Evolutionary conservation across 495 filamentous ascomycete species (phyloP).

Genomic region (Penicillium bovifimosum): DNA sequence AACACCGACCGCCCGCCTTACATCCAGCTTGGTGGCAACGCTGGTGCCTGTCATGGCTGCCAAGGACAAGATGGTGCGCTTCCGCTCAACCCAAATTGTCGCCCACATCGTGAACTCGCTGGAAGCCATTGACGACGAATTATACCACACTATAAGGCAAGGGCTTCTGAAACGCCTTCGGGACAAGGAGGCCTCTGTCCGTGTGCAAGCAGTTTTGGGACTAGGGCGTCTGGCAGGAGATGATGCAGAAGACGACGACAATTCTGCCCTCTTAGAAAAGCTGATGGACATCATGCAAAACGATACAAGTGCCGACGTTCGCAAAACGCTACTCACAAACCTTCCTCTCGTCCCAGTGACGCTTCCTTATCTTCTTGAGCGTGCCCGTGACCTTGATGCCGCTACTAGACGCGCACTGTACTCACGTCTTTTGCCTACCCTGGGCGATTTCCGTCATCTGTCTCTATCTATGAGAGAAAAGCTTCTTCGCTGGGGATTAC

Average conservation of each 20-base stretch:
- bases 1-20: slow-evolving; percentile 75
- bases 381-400: slow-evolving; percentile 82
- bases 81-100: slow-evolving; percentile 82
- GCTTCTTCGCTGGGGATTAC: slow-evolving; percentile 88
- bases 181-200: slow-evolving; percentile 87
- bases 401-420: slow-evolving; percentile 81
- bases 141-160: slow-evolving; percentile 73
- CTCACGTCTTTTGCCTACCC: slow-evolving; percentile 75
- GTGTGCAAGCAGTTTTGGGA: slow-evolving; percentile 90
- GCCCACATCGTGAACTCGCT: slow-evolving; percentile 86
- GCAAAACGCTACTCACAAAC: slow-evolving; percentile 82
- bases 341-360: slow-evolving; percentile 74
- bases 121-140: slow-evolving; percentile 80
- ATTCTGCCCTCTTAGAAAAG: slow-evolving; percentile 65
- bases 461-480: slow-evolving; percentile 96
- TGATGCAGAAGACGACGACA: slow-evolving; percentile 65
- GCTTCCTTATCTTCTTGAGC: slow-evolving; percentile 86
- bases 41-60: slow-evolving; percentile 65
- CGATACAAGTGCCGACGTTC: slow-evolving; percentile 88
- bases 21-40: slow-evolving; percentile 61
- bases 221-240: slow-evolving; percentile 80
- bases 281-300: slow-evolving; percentile 91
- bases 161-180: slow-evolving; percentile 77
- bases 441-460: slow-evolving; percentile 94
- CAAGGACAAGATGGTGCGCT: slow-evolving; percentile 90